A percentile compares a stretch with the other conserved stretches of the same genome.
phyloP scores from a whole-genome alignment of 2,329 filamentous ascomycete genomes.

The Zasmidium cellare region DNA sequence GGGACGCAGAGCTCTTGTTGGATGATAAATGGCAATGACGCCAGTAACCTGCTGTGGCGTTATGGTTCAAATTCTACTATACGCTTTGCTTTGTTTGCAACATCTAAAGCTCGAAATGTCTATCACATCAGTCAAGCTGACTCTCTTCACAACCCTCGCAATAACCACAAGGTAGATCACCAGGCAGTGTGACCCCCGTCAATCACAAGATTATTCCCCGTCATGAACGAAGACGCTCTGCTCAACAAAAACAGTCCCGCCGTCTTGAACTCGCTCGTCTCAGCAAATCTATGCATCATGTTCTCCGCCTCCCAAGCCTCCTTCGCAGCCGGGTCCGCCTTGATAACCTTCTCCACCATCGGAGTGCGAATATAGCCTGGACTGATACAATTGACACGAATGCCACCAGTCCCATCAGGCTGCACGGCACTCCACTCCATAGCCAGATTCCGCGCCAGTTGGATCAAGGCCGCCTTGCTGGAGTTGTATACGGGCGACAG shows the following conservation, averaged over 20 bases:
- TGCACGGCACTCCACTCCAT: slow-evolving; percentile 34
- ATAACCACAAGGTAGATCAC: too few relatives aligned
- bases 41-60: too few relatives aligned
- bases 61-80: too few relatives aligned
- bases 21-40: too few relatives aligned
- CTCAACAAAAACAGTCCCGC: slow-evolving; percentile 34
- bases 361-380: slow-evolving; percentile 38
- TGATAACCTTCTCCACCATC: slow-evolving; percentile 36
- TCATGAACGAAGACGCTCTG: slow-evolving; percentile 30
- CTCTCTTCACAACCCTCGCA: too few relatives aligned
- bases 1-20: too few relatives aligned
- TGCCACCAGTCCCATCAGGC: slow-evolving; percentile 28
- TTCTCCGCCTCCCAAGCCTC: slow-evolving; percentile 33
- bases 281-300: slow-evolving; percentile 34
- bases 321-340: slow-evolving; percentile 29
- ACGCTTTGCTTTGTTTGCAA: too few relatives aligned
- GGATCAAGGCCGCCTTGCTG: slow-evolving; percentile 35
- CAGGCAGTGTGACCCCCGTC: slow-evolving; percentile 21
- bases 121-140: too few relatives aligned
- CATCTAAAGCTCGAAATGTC: too few relatives aligned
- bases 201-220: slow-evolving; percentile 28
- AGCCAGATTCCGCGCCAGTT: slow-evolving; percentile 18
- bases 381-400: slow-evolving; percentile 35
- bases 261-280: slow-evolving; percentile 31
- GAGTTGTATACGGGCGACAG: slow-evolving; percentile 33